Conservation (phyloP, 2,329 filamentous ascomycete species). For the Cytospora piceae region DNA sequence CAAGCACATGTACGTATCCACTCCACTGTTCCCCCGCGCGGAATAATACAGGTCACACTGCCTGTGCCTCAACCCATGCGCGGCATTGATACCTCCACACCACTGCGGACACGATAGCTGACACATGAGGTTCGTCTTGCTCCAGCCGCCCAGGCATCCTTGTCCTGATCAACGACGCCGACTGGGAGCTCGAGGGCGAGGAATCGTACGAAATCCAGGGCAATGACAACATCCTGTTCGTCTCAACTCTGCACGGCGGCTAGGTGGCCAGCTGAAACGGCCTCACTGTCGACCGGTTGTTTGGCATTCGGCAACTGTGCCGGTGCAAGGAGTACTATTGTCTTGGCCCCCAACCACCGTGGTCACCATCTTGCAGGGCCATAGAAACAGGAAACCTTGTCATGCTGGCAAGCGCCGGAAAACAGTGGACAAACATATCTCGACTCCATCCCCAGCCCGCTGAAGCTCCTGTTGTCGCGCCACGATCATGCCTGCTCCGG, state of each 20-base stretch:
- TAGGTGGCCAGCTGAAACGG: conserved; percentile 45
- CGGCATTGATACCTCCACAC: conserved; percentile 6
- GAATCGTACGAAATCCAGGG: conserved; percentile 82
- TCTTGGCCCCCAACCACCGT: background rate
- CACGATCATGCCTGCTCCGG: conserved; percentile 19
- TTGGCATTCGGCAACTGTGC: background rate
- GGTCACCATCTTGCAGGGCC: background rate
- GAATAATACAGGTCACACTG: conserved; percentile 23
- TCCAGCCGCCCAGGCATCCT: conserved; percentile 89
- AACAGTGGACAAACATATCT: background rate
- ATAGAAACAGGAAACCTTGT: background rate
- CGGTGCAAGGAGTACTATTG: background rate
- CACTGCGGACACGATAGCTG: background rate
- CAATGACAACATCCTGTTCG: conserved; percentile 89
- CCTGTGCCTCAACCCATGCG: conserved; percentile 8
- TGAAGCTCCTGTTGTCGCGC: background rate
- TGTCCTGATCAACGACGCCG: conserved; percentile 94
- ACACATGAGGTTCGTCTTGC: conserved; percentile 14
- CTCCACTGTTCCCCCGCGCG: conserved; percentile 11
- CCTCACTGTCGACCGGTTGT: background rate
- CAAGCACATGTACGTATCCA: conserved; percentile 74
- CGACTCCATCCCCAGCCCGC: background rate
- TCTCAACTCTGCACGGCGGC: conserved; percentile 94
- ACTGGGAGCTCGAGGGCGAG: conserved; percentile 98
- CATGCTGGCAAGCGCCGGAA: background rate